A percentile compares a stretch with the other conserved stretches of the same genome.
These are phyloP conservation scores for Urochloa ruziziensis DNA, from an alignment of 176 grass and related monocot species.

Conservation along the genomic window DNA sequence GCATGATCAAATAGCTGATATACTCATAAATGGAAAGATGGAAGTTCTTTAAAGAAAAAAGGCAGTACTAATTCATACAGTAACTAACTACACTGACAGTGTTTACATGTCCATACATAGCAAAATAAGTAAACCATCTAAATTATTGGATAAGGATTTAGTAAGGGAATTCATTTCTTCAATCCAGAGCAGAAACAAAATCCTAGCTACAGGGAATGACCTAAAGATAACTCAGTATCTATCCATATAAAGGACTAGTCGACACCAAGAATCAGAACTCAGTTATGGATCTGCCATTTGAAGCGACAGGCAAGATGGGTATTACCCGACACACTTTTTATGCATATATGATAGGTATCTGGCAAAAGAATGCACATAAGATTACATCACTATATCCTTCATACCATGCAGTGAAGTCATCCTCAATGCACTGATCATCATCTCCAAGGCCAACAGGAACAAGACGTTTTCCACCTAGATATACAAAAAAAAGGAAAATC, in stretches of 20 bases:
- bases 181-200: not conserved
- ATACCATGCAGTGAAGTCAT: slow-evolving; percentile 91
- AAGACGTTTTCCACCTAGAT: slow-evolving; percentile 79
- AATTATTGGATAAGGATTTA: not conserved
- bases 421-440: slow-evolving; percentile 97
- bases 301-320: not conserved
- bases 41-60: not conserved
- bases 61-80: not conserved
- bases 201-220: not conserved
- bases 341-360: not conserved
- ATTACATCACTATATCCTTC: slow-evolving; percentile 20
- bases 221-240: not conserved
- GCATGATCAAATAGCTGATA: not conserved
- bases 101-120: not conserved
- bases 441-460: slow-evolving; percentile 85
- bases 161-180: not conserved
- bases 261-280: not conserved
- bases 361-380: not conserved
- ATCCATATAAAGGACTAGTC: slow-evolving; percentile 5
- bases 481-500: slow-evolving; percentile 24
- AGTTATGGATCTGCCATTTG: not conserved
- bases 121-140: not conserved
- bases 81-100: not conserved
- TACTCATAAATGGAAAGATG: not conserved
- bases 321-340: not conserved